Evolutionary conservation across 1,139 yeast species (phyloP).

Genomic region (Schwanniomyces etchellsii): DNA sequence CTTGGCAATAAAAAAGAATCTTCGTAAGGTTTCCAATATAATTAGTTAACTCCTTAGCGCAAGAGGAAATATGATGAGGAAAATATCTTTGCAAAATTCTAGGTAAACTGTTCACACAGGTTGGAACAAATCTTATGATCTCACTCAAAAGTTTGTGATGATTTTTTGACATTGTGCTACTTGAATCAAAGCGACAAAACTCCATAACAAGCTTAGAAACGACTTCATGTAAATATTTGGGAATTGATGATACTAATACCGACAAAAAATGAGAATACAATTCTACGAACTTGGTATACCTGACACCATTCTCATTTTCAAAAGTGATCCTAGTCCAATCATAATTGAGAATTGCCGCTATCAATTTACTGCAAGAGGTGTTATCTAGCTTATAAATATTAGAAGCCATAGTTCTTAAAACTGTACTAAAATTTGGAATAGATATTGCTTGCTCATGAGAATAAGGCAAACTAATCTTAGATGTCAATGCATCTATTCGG

Average conservation of each 20-base stretch:
- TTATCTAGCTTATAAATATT: constrained; percentile 37
- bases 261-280: constrained; percentile 64
- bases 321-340: constrained; percentile 49
- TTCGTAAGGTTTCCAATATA: constrained; percentile 62
- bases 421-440: constrained; percentile 28
- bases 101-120: constrained; percentile 65
- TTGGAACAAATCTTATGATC: constrained; percentile 71
- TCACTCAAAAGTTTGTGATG: constrained; percentile 68
- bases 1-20: constrained; percentile 65
- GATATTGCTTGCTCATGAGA: constrained; percentile 31
- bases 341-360: constrained; percentile 32
- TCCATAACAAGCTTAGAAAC: constrained; percentile 58
- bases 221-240: constrained; percentile 87
- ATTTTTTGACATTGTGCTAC: constrained; percentile 10
- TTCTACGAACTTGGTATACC: constrained; percentile 34
- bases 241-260: constrained; percentile 78
- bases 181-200: constrained; percentile 29
- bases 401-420: constrained; percentile 28
- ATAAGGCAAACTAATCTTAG: constrained; percentile 30
- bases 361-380: constrained; percentile 24
- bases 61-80: constrained; percentile 72
- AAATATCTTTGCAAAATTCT: constrained; percentile 52
- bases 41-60: constrained; percentile 47
- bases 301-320: constrained; percentile 10
- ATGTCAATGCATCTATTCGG: constrained; percentile 32